Evolutionary conservation across 1,284 basidiomycete genomes (phyloP).

Genomic region (Leccinum pallidistipes): DNA sequence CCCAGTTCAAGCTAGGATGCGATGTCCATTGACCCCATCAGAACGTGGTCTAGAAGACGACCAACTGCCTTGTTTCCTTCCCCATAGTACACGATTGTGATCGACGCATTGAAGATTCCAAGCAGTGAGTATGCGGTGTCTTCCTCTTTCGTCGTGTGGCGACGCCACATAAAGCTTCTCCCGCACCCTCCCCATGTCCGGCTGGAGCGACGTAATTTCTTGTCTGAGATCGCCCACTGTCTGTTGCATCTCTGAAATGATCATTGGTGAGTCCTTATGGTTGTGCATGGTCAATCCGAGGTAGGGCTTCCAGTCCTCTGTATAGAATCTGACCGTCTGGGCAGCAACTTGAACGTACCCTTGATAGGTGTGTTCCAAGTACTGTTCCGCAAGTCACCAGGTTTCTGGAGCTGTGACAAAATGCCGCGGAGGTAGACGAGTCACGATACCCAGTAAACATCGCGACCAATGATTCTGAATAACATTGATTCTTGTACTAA

Average conservation of each 20-base stretch:
- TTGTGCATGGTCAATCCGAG: constrained; percentile 8
- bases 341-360: constrained; percentile 14
- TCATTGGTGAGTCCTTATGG: constrained; percentile 3
- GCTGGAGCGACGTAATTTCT: neutral
- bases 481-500: no score
- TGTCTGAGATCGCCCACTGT: neutral
- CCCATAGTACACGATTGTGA: neutral
- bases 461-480: constrained; percentile 4
- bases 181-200: neutral
- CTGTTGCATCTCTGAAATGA: constrained; percentile 9
- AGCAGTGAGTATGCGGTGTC: neutral
- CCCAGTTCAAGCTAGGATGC: neutral
- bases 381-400: neutral
- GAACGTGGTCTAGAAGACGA: neutral
- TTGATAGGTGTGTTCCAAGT: constrained; percentile 9
- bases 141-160: neutral
- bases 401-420: neutral
- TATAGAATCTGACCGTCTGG: constrained; percentile 8
- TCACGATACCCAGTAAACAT: constrained; percentile 5
- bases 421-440: constrained; percentile 2
- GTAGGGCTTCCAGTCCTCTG: constrained; percentile 16
- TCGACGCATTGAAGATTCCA: neutral
- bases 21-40: neutral
- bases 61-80: neutral
- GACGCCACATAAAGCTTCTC: neutral